Base-by-base conservation (phyloP, 2,329 filamentous ascomycete genomes). In the Didymellaceae sp. region DNA sequence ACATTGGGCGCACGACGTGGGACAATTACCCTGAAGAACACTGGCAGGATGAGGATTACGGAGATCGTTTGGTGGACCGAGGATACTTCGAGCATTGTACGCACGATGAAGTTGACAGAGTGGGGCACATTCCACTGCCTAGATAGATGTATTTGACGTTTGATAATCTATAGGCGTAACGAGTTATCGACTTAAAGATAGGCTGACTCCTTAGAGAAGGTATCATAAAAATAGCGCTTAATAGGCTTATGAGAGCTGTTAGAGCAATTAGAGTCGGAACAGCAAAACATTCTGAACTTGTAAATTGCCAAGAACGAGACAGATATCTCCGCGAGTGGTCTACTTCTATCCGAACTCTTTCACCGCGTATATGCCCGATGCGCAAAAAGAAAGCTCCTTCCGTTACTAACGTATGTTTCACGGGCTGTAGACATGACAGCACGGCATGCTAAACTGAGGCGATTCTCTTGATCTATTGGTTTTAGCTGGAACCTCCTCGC, bases 1-100 rank as follows among this genome's bases (percentile, higher is more conserved):
- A 32, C 7, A 52, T 57, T 37, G 46, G 56, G 17, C 4, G 26
- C 21, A 25, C 14, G 4, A 10, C 24, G 20, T n/a, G 28, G 21
- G 35, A 25, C 9, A 26, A 18, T 14, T 20, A 8, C 2, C 14
- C 49, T 30, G n/a, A 17, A 42, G 47, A 42, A 22, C 25, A 41
- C 17, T 52, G 39, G 53, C 20, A 14, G 10, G 39, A 48, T 38
- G 24, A 33, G 5, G 13, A 21, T 24, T 45, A 45, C 4, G 18
- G 24, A 5, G 33, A 45, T 22, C 16, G 25, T 9, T 32, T 45
- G 13, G 43, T 45, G 3, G 31, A 14, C 2, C 21, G 32, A 10
- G 42, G 37, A n/a, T 45, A 17, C n/a, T 35, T 37, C 21, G 25
- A 28, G 10, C n/a, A 28, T 13, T 13, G 10, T 28, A 13, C 10